phyloP scores from a whole-genome alignment of 371 early-diverging fungal species.

The Mortierella sp. region DNA sequence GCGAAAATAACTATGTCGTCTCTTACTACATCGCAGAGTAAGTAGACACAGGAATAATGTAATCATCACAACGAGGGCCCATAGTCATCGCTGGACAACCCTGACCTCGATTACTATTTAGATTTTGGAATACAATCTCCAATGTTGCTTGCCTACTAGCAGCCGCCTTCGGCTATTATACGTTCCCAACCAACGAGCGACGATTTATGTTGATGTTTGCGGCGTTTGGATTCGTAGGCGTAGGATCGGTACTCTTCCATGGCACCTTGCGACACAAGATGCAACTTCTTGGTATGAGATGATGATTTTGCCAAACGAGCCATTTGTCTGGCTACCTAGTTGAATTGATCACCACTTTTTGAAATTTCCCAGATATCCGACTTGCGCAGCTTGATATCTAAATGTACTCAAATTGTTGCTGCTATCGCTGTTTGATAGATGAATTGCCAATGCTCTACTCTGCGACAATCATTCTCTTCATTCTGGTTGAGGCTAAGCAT shows the following conservation, averaged over 20 bases:
- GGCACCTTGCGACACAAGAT: conserved; percentile 53
- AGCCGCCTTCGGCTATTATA: conserved; percentile 18
- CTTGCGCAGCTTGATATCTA: neutral
- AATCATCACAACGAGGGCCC: neutral
- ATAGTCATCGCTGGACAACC: neutral
- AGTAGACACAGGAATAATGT: neutral
- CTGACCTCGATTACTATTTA: neutral
- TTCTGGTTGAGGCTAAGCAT: conserved; percentile 40
- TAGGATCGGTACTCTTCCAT: conserved; percentile 48
- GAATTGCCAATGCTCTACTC: conserved; percentile 53
- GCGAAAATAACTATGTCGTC: conserved; percentile 73
- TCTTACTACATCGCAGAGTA: conserved; percentile 73
- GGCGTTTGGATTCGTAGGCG: conserved; percentile 30
- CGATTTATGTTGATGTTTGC: conserved; percentile 24
- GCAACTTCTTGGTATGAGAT: conserved; percentile 45
- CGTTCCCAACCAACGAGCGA: conserved; percentile 21
- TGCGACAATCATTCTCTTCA: conserved; percentile 44
- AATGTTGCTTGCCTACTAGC: conserved; percentile 24
- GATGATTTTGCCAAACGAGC: neutral
- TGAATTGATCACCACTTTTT: no score
- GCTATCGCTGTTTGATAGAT: conserved; percentile 13
- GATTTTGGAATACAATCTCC: conserved; percentile 49
- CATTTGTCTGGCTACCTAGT: neutral
- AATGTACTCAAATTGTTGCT: neutral
- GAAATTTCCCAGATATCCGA: no score